These are phyloP conservation scores for Acacia crassicarpa DNA, from an alignment of 306 rosid genomes.

Conservation along the genomic window DNA sequence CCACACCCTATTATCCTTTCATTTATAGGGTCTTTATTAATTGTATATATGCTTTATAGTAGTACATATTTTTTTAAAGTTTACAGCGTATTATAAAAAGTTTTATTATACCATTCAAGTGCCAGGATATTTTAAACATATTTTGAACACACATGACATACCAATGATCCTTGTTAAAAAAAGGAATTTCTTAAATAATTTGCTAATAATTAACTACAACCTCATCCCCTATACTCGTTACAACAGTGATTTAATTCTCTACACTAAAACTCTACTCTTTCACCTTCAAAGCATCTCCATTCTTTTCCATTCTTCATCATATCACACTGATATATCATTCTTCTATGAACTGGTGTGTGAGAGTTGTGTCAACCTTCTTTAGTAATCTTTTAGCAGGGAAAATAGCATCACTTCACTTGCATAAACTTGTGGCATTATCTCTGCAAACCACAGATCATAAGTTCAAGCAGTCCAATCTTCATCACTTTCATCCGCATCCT, in stretches of 20 bases:
- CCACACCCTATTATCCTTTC: no score
- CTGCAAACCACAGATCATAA: conserved; percentile 14
- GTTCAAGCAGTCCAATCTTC: conserved; percentile 74
- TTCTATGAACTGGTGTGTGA: not conserved
- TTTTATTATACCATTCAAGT: not conserved
- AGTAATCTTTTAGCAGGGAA: conserved; percentile 4
- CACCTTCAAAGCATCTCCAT: not conserved
- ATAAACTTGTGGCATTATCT: conserved; percentile 5
- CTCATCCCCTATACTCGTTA: not conserved
- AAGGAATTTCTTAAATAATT: not conserved
- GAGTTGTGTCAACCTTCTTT: not conserved
- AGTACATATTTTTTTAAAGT: no score
- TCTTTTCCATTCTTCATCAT: conserved; percentile 12
- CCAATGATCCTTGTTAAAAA: not conserved
- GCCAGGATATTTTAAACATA: not conserved
- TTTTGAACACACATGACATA: not conserved
- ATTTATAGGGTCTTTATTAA: no score
- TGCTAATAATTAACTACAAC: not conserved
- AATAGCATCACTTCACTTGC: conserved; percentile 18
- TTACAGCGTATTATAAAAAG: no score
- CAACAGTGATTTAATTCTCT: not conserved
- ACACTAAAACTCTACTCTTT: not conserved
- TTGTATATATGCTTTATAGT: no score
- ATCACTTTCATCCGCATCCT: conserved; percentile 61
- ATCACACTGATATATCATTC: conserved; percentile 10